phyloP scores from a whole-genome alignment of 1,284 basidiomycete species.

The Stygiomarasmius scandens region DNA sequence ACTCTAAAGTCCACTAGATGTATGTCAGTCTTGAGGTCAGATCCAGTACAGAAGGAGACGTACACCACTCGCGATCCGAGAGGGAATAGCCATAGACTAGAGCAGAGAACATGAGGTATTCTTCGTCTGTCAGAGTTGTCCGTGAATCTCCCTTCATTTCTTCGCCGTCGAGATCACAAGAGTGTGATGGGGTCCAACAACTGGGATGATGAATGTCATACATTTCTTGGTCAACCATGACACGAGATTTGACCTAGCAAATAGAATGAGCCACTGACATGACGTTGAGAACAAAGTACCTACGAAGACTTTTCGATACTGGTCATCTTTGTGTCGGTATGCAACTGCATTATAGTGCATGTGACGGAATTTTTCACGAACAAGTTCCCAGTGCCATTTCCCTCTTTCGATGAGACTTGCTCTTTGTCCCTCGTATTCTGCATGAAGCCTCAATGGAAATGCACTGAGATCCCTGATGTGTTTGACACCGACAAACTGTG shows the following conservation, averaged over 20 bases:
- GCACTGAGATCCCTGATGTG: background rate
- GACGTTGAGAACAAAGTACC: background rate
- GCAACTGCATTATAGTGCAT: background rate
- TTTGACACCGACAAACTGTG: background rate
- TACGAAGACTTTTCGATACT: background rate
- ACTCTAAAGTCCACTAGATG: conserved; percentile 30
- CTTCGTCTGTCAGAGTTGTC: background rate
- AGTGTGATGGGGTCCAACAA: background rate
- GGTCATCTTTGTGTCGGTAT: background rate
- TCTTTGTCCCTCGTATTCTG: background rate
- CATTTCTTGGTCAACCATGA: background rate
- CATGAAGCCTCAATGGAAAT: background rate
- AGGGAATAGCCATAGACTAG: background rate
- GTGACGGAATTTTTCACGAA: background rate
- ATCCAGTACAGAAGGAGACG: background rate
- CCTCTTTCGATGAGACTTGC: background rate
- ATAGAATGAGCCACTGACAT: background rate
- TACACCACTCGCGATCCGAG: background rate
- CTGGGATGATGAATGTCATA: background rate
- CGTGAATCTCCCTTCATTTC: background rate
- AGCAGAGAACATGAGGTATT: background rate
- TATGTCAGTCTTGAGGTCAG: no score
- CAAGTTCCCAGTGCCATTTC: background rate
- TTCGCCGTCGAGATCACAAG: background rate
- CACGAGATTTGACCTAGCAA: background rate